A percentile compares a stretch with the other conserved stretches of the same genome.
Conservation (phyloP, 2,329 filamentous ascomycete species). For the Periconia sp. region DNA sequence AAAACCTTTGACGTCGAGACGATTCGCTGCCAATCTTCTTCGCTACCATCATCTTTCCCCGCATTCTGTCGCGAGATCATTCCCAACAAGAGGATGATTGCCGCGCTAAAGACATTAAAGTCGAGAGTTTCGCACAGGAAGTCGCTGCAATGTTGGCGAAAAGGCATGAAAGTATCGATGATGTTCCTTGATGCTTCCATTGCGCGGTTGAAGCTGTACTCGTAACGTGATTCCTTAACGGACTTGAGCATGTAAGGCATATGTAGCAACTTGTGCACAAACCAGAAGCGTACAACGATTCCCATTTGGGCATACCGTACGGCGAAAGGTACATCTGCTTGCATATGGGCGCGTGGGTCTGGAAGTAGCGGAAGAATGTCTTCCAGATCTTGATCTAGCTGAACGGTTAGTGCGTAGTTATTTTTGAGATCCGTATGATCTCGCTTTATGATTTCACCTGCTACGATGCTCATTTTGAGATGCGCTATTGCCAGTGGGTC, state of each 20-base stretch:
- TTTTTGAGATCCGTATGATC: not conserved
- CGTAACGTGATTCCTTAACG: not conserved
- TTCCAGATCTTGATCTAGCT: slow-evolving; percentile 1
- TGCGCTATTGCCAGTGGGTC: not conserved
- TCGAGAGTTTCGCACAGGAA: slow-evolving; percentile 4
- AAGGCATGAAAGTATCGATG: not conserved
- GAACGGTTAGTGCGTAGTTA: not conserved
- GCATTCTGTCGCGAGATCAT: not conserved
- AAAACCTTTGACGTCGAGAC: not conserved
- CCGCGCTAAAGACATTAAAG: slow-evolving; percentile 4
- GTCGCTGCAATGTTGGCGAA: not conserved
- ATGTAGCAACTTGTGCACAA: not conserved
- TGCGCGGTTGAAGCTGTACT: slow-evolving; percentile 1
- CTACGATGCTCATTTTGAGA: not conserved
- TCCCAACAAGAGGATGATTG: not conserved
- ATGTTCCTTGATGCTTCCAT: slow-evolving; percentile 1
- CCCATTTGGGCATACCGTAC: not conserved
- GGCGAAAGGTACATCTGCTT: not conserved
- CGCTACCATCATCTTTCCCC: not conserved
- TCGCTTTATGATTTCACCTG: not conserved
- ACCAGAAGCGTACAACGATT: not conserved
- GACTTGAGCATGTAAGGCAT: slow-evolving; percentile 6
- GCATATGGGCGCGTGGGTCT: too few relatives aligned
- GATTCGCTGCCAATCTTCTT: not conserved
- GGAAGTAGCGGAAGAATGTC: not conserved